These are phyloP conservation scores for Nakazawaea anatomiae DNA, from an alignment of 805 yeast genomes.

Conservation along the genomic window DNA sequence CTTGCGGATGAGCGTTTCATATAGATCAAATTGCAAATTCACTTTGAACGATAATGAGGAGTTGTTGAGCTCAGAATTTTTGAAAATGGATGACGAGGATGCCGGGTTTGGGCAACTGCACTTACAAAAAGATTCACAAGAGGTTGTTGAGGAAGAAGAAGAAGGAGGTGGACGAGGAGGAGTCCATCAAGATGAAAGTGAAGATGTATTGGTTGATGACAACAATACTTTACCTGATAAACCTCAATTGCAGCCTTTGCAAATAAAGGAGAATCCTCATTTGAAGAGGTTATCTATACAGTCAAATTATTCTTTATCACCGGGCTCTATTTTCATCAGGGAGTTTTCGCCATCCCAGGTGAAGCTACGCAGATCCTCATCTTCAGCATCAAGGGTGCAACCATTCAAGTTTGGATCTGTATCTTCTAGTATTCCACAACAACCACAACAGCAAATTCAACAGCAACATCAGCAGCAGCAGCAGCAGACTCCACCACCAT, in stretches of 20 bases:
- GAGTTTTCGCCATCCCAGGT: slow-evolving; percentile 11
- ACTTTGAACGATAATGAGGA: slow-evolving; percentile 62
- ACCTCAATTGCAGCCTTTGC: slow-evolving; percentile 11
- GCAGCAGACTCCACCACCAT: slow-evolving; percentile 27
- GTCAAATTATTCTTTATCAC: slow-evolving; percentile 13
- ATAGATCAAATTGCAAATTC: slow-evolving; percentile 67
- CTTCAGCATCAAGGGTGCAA: slow-evolving; percentile 37
- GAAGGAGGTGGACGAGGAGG: neutral
- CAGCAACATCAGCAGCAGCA: neutral
- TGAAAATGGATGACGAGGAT: slow-evolving; percentile 35
- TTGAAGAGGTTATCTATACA: slow-evolving; percentile 11
- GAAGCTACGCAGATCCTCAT: slow-evolving; percentile 10
- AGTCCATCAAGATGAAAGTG: neutral
- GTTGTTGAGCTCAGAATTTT: slow-evolving; percentile 51
- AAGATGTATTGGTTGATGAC: neutral
- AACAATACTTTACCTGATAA: neutral
- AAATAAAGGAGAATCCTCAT: slow-evolving; percentile 9
- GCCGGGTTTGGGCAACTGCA: neutral
- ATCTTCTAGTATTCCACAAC: slow-evolving; percentile 32
- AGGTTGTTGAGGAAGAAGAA: neutral
- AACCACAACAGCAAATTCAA: slow-evolving; percentile 10
- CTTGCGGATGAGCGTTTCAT: slow-evolving; percentile 70
- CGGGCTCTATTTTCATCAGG: slow-evolving; percentile 14
- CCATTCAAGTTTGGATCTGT: slow-evolving; percentile 63
- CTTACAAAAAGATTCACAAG: neutral